Percentiles rank a stretch among this genome's conserved stretches.
Evolutionary conservation across 345 rosid genomes (phyloP).

Genomic region (Erysimum cheiranthoides): DNA sequence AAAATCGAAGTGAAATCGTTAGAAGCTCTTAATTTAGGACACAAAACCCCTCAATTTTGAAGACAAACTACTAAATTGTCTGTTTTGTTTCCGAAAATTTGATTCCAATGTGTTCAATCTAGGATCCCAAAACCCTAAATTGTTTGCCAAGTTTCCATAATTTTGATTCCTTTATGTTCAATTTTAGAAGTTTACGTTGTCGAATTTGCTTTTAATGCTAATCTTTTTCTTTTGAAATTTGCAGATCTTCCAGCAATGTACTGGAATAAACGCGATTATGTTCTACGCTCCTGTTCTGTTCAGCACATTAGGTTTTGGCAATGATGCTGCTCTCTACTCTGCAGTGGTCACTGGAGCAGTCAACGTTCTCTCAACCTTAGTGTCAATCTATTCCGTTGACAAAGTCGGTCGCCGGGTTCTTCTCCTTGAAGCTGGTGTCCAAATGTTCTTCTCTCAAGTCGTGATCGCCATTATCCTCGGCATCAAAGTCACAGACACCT

Average conservation of each 20-base stretch:
- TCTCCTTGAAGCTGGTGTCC: conserved; percentile 88
- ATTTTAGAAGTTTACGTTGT: not conserved
- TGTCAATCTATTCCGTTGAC: conserved; percentile 87
- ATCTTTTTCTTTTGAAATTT: not conserved
- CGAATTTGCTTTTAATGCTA: not conserved
- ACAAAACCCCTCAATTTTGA: not conserved
- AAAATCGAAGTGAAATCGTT: not conserved
- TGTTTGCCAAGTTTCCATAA: not conserved
- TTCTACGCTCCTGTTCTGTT: conserved; percentile 94
- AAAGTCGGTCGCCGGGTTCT: conserved; percentile 82
- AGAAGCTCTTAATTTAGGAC: not conserved
- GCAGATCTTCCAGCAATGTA: conserved; percentile 91
- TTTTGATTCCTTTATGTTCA: not conserved
- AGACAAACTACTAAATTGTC: no score
- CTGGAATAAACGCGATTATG: conserved; percentile 97
- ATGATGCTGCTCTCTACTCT: conserved; percentile 86
- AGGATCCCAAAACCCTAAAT: not conserved
- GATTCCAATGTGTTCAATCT: not conserved
- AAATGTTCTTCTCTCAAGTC: conserved; percentile 89
- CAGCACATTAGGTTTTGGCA: conserved; percentile 76
- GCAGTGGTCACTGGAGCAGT: conserved; percentile 94
- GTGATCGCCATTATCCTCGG: conserved; percentile 74
- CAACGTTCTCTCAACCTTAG: conserved; percentile 78
- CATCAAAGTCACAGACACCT: conserved; percentile 72
- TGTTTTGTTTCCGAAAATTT: not conserved